A percentile compares a stretch with the other conserved stretches of the same genome.
phyloP scores from a whole-genome alignment of 257 asterid species.

The Oldenlandia corymbosa region DNA sequence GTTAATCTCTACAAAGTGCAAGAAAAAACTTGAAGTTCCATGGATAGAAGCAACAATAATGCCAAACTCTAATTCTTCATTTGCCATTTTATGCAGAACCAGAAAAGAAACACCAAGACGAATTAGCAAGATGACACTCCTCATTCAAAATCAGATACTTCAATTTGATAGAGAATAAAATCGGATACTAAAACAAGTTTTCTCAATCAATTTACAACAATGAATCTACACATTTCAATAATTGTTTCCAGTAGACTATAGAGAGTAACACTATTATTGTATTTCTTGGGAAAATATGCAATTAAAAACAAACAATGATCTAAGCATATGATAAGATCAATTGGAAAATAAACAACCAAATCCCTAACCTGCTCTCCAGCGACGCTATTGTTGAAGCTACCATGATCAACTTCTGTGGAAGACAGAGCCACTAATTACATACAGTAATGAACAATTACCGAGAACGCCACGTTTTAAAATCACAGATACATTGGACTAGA shows the following conservation, averaged over 20 bases:
- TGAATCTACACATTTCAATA: not conserved
- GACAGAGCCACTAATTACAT: slow-evolving; percentile 3
- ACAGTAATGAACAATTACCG: slow-evolving; percentile 1
- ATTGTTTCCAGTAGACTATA: too few relatives aligned
- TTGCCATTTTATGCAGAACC: not conserved
- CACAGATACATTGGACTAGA: not conserved
- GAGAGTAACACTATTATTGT: too few relatives aligned
- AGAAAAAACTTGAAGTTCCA: not conserved
- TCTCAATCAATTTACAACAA: not conserved
- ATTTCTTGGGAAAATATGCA: too few relatives aligned
- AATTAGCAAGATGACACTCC: not conserved
- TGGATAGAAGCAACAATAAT: not conserved
- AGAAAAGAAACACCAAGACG: not conserved
- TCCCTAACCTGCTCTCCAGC: slow-evolving; percentile 61
- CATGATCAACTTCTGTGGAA: slow-evolving; percentile 56
- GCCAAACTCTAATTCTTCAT: not conserved
- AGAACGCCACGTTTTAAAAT: not conserved
- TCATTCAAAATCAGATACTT: not conserved
- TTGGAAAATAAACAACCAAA: not conserved
- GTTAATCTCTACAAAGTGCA: not conserved
- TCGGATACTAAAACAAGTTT: not conserved
- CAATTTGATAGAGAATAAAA: not conserved
- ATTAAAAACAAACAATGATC: not conserved
- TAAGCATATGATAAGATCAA: not conserved
- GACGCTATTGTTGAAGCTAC: slow-evolving; percentile 82